A percentile compares a stretch with the other conserved stretches of the same genome.
phyloP scores from a whole-genome alignment of 2,329 filamentous ascomycete genomes.

The Chaetothyriales sp. region DNA sequence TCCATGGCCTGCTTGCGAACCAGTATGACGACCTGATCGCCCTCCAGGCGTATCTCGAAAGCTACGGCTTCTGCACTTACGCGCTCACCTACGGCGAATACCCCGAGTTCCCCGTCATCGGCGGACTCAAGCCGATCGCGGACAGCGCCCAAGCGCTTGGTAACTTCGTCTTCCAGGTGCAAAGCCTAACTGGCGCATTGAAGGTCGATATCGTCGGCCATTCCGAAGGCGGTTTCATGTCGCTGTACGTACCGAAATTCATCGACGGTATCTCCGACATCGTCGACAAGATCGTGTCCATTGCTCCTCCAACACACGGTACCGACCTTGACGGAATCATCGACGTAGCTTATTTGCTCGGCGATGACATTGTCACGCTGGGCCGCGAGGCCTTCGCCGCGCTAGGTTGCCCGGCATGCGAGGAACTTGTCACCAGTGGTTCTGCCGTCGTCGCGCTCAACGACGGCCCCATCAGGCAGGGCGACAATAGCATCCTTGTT shows the following conservation, averaged over 20 bases:
- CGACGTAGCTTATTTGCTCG: constrained; percentile 20
- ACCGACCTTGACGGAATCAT: constrained; percentile 23
- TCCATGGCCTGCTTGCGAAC: constrained; percentile 27
- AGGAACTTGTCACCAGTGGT: constrained; percentile 11
- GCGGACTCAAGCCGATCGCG: constrained; percentile 26
- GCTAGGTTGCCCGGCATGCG: too few species aligned
- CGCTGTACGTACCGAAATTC: constrained; percentile 29
- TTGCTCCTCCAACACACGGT: constrained; percentile 26
- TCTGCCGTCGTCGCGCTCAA: constrained; percentile 22
- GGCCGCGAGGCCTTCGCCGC: constrained; percentile 1
- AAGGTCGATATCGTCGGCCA: constrained; percentile 32
- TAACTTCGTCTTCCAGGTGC: constrained; percentile 26
- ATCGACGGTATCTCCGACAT: constrained; percentile 19
- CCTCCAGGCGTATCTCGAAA: constrained; percentile 25
- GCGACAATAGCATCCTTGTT: constrained; percentile 23
- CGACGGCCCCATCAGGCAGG: constrained; percentile 25
- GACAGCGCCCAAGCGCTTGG: constrained; percentile 30
- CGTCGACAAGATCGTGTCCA: constrained; percentile 24
- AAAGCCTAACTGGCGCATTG: constrained; percentile 23
- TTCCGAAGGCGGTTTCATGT: constrained; percentile 32
- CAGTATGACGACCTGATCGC: constrained; percentile 27
- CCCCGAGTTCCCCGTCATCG: constrained; percentile 25
- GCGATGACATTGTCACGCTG: constrained; percentile 22
- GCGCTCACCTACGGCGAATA: constrained; percentile 31
- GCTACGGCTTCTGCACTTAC: constrained; percentile 31